Percentiles rank a stretch among this genome's conserved stretches.
Conservation (phyloP, 1,139 yeast species). For the Candida anutae region DNA sequence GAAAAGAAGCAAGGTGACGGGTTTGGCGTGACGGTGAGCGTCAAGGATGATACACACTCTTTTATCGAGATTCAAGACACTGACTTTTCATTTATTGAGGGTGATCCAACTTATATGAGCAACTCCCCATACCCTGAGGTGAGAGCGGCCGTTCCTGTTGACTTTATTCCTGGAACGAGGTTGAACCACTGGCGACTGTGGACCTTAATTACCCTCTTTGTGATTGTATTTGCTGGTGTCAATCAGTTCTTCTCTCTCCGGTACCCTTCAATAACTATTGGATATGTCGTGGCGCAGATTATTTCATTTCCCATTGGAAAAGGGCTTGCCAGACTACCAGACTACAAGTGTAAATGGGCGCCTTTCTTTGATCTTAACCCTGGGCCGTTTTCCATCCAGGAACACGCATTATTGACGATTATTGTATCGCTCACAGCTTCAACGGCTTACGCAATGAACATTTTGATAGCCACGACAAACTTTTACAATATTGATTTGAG, state of each 20-base stretch:
- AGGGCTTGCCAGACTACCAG: slow-evolving; percentile 13
- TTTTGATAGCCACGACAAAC: slow-evolving; percentile 14
- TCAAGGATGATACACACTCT: too few relatives aligned
- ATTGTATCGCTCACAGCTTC: slow-evolving; percentile 12
- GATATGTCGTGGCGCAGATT: slow-evolving; percentile 17
- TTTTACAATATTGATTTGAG: slow-evolving; percentile 33
- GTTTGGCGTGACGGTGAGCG: slow-evolving; percentile 1
- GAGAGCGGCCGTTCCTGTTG: slow-evolving; percentile 11
- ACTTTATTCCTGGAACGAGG: slow-evolving; percentile 8
- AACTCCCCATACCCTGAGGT: slow-evolving; percentile 19
- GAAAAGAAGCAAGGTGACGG: slow-evolving; percentile 1
- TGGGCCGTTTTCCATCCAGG: slow-evolving; percentile 15
- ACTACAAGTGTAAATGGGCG: slow-evolving; percentile 12
- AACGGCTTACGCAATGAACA: slow-evolving; percentile 13
- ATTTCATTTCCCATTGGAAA: slow-evolving; percentile 18
- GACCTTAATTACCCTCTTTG: slow-evolving; percentile 10
- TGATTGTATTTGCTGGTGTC: slow-evolving; percentile 15
- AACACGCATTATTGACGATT: slow-evolving; percentile 13
- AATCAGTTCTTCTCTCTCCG: slow-evolving; percentile 18
- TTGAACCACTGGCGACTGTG: slow-evolving; percentile 14
- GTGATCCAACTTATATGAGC: slow-evolving; percentile 18
- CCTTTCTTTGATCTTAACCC: slow-evolving; percentile 29
- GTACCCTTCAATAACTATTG: slow-evolving; percentile 16
- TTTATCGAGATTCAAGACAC: slow-evolving; percentile 8
- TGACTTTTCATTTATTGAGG: slow-evolving; percentile 14